A percentile compares a stretch with the other conserved stretches of the same genome.
Evolutionary conservation across 1,284 basidiomycete species (phyloP).

Genomic region (Pseudozyma tsukubaensis): DNA sequence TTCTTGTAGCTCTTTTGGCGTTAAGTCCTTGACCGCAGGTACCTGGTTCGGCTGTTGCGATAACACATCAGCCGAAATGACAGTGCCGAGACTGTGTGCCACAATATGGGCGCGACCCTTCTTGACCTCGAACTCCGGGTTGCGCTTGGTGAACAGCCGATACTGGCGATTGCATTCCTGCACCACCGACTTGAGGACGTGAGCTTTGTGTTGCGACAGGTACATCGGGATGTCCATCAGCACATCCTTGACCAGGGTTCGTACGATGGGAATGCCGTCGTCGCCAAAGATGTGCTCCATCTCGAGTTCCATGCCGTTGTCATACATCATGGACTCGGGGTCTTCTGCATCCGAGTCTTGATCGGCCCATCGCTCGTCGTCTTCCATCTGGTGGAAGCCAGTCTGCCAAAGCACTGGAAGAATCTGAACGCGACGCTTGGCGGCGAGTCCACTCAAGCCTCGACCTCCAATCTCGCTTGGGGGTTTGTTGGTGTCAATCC

Average conservation of each 20-base stretch:
- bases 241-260: constrained; percentile 64
- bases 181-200: constrained; percentile 72
- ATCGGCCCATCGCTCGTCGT: constrained; percentile 70
- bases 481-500: constrained; percentile 47
- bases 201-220: constrained; percentile 71
- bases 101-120: constrained; percentile 71
- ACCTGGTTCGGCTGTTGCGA: constrained; percentile 73
- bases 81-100: constrained; percentile 72
- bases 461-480: constrained; percentile 53
- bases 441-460: constrained; percentile 46
- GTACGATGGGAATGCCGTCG: constrained; percentile 55
- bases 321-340: constrained; percentile 45
- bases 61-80: constrained; percentile 73
- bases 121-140: constrained; percentile 69
- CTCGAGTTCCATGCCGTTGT: constrained; percentile 70
- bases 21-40: constrained; percentile 29
- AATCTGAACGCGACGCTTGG: constrained; percentile 71
- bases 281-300: constrained; percentile 54
- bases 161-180: constrained; percentile 69
- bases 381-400: constrained; percentile 69
- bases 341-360: constrained; percentile 47
- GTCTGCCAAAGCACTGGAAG: constrained; percentile 74
- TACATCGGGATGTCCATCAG: constrained; percentile 72
- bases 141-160: constrained; percentile 73
- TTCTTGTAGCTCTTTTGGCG: constrained; percentile 19